Percentiles rank a stretch among this genome's conserved stretches.
Conservation (phyloP, 148 eudicot species). For the Hydrangea macrophylla region DNA sequence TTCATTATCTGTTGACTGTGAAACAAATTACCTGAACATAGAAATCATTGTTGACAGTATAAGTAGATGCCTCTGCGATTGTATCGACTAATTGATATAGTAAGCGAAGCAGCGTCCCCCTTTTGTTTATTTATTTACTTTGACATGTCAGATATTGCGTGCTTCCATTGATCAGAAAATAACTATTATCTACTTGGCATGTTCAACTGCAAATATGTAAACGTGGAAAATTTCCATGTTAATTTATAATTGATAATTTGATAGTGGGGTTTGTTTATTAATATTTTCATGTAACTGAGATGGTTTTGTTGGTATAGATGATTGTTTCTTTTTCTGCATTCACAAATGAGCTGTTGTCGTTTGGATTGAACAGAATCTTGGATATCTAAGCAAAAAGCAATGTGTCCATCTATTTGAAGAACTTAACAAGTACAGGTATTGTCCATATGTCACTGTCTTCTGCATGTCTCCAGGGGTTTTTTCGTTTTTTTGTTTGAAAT, state of each 20-base stretch:
- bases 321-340: constrained; percentile 2
- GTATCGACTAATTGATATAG: no score
- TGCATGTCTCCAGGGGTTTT: not conserved
- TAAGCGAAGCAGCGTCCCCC: not conserved
- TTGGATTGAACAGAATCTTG: constrained; percentile 37
- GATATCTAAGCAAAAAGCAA: constrained; percentile 63
- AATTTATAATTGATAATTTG: not conserved
- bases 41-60: no score
- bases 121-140: not conserved
- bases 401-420: constrained; percentile 76
- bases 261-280: not conserved
- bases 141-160: not conserved
- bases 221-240: no score
- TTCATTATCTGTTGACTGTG: not conserved
- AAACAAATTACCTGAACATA: no score
- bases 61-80: no score
- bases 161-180: not conserved
- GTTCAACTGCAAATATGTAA: not conserved
- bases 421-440: constrained; percentile 83
- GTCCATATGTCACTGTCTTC: not conserved
- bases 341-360: constrained; percentile 2
- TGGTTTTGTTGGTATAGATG: not conserved
- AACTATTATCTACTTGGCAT: not conserved
- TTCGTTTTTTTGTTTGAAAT: not conserved
- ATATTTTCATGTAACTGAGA: constrained; percentile 1